Evolutionary conservation across 192 early-diverging fungal species (phyloP).

Genomic region (Podila epicladia): DNA sequence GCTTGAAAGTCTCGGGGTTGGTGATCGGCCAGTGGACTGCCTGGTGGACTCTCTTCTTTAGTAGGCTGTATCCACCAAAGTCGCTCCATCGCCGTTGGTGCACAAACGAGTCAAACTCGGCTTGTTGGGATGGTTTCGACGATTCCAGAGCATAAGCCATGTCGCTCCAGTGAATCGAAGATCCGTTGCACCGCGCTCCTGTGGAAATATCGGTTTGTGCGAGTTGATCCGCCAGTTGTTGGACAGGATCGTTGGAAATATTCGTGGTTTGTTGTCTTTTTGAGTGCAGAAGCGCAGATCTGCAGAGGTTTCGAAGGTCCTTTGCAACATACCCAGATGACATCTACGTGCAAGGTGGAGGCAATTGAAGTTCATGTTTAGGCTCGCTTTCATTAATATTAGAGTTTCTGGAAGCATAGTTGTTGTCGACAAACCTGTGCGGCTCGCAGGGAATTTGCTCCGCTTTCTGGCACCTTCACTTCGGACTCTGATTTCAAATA

Average conservation of each 20-base stretch:
- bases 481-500: background rate
- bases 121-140: slow-evolving; percentile 71
- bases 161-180: slow-evolving; percentile 42
- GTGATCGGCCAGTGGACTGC: slow-evolving; percentile 68
- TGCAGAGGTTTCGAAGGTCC: slow-evolving; percentile 57
- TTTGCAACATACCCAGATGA: slow-evolving; percentile 70
- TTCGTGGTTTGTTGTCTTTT: background rate
- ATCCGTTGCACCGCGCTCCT: background rate
- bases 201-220: background rate
- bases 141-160: slow-evolving; percentile 64
- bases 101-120: slow-evolving; percentile 66
- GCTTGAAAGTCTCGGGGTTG: slow-evolving; percentile 60
- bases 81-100: slow-evolving; percentile 65
- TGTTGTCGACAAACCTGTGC: slow-evolving; percentile 10
- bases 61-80: slow-evolving; percentile 77
- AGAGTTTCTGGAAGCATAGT: background rate
- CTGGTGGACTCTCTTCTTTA: slow-evolving; percentile 68
- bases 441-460: slow-evolving; percentile 14
- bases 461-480: background rate
- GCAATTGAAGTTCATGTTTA: background rate
- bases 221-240: background rate
- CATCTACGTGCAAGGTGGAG: slow-evolving; percentile 31
- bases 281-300: slow-evolving; percentile 47
- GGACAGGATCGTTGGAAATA: background rate
- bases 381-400: background rate